phyloP scores from a whole-genome alignment of 163 green algal species.

The Coccomyxa subellipsoidea region DNA sequence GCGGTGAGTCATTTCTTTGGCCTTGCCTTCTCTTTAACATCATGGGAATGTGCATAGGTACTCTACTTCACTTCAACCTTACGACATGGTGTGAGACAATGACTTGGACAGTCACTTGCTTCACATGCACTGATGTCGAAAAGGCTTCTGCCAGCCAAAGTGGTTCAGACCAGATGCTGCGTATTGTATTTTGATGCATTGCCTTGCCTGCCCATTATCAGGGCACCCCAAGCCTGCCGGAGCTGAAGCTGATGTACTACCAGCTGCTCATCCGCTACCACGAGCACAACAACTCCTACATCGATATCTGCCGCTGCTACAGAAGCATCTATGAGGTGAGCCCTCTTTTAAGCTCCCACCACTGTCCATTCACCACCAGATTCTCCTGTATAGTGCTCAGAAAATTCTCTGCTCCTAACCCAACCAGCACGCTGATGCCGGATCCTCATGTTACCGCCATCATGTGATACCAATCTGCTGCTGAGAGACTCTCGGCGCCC shows the following conservation, averaged over 20 bases:
- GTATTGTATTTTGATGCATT: not conserved
- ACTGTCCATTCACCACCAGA: not conserved
- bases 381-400: not conserved
- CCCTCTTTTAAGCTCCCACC: not conserved
- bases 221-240: slow-evolving; percentile 79
- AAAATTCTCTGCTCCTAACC: not conserved
- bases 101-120: too few relatives aligned
- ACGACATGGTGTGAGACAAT: too few relatives aligned
- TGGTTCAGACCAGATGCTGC: too few relatives aligned
- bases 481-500: too few relatives aligned
- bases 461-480: too few relatives aligned
- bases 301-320: slow-evolving; percentile 90
- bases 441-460: not conserved
- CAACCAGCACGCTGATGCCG: not conserved
- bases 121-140: too few relatives aligned
- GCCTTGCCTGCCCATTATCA: slow-evolving; percentile 19
- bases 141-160: too few relatives aligned
- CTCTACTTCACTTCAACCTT: too few relatives aligned
- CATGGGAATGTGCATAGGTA: too few relatives aligned
- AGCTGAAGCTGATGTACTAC: slow-evolving; percentile 96
- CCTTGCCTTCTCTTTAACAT: too few relatives aligned
- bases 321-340: slow-evolving; percentile 51
- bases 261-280: slow-evolving; percentile 88
- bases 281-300: slow-evolving; percentile 79
- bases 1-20: slow-evolving; percentile 7